Base-by-base conservation (phyloP, 768 basidiomycete genomes). In the Boletus rubropictus region DNA sequence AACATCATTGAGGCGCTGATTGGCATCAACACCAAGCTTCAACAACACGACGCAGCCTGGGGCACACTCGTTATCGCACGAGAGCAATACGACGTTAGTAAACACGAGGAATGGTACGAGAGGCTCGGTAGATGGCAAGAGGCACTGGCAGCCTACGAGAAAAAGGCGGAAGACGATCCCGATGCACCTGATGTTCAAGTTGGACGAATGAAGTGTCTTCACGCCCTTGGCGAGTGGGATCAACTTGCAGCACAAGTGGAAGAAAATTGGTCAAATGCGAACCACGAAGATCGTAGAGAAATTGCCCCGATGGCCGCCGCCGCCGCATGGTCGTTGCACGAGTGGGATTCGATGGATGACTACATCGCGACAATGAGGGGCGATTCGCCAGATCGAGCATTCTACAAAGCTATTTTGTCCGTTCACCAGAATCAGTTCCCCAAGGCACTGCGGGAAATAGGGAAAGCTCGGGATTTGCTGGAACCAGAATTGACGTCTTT, bases 81-180 rank as follows among this genome's bases (percentile, higher is more conserved):
- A 34, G 86, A 91, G 60, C 86, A 90, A 53, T 92, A 90, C 62
- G 88, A 92, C 55, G 84, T 90, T 25, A 83, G 83, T 32, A 87
- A 93, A 61, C 92, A 97, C 60, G 96, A 98, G 55, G 89, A 95
- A 59, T 99, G 96, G 96, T 99, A 92, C 62, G 93, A 98, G 67
- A 80, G 95, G 54, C 81, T 99, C 15, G 93, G 93, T 5, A 76
- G 89, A 44, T 99, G 96, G 96, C 89, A 92, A 59, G 91, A 97
- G 53, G 96, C 96, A 0, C 70, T 98, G 32, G 74, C 69, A 8
- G 86, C 86, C 0, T 96, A 95, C 60, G 87, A 94, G 53, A 80
- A 81, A 57, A 88, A 86, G 58, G 80, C 79, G 5, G 74, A 79
- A 51, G 69, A 76, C n/a, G 87, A 94, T 55, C 87, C 89, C 0